These are phyloP conservation scores for Apiotrichum siamense DNA, from an alignment of 1,284 basidiomycete genomes.

Conservation along the genomic window DNA sequence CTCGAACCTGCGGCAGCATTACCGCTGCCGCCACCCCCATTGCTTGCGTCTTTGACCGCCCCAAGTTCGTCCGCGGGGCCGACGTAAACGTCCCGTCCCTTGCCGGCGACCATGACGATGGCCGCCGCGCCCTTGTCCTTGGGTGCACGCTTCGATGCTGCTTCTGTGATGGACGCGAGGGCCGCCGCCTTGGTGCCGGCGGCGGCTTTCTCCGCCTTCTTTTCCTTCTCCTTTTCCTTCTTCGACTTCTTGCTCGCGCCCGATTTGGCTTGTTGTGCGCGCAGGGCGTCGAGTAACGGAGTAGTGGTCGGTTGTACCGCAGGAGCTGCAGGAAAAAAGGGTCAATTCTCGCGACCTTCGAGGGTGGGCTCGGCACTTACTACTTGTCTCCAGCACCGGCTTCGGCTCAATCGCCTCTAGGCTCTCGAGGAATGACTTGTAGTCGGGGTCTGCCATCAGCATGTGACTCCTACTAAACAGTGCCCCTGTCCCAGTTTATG, in stretches of 20 bases:
- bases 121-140: constrained; percentile 14
- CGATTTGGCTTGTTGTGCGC: constrained; percentile 44
- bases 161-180: constrained; percentile 29
- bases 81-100: constrained; percentile 36
- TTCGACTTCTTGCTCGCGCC: constrained; percentile 7
- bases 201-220: neutral
- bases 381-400: constrained; percentile 57
- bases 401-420: constrained; percentile 40
- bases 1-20: no score
- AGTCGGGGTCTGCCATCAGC: constrained; percentile 62
- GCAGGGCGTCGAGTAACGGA: constrained; percentile 79
- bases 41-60: constrained; percentile 4
- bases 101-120: constrained; percentile 36
- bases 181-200: constrained; percentile 22
- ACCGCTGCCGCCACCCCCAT: neutral
- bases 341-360: no score
- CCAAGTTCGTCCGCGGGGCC: constrained; percentile 6
- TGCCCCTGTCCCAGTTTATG: no score
- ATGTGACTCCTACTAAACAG: neutral
- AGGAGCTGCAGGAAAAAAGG: no score
- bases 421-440: constrained; percentile 68
- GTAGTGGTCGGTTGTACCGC: constrained; percentile 59
- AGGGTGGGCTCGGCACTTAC: constrained; percentile 51
- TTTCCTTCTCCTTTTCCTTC: constrained; percentile 1
- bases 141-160: constrained; percentile 30